Evolutionary conservation across 805 yeast species (phyloP), one percentile per base, ranked within the genome.

Genomic region (Komagataella phaffii): DNA sequence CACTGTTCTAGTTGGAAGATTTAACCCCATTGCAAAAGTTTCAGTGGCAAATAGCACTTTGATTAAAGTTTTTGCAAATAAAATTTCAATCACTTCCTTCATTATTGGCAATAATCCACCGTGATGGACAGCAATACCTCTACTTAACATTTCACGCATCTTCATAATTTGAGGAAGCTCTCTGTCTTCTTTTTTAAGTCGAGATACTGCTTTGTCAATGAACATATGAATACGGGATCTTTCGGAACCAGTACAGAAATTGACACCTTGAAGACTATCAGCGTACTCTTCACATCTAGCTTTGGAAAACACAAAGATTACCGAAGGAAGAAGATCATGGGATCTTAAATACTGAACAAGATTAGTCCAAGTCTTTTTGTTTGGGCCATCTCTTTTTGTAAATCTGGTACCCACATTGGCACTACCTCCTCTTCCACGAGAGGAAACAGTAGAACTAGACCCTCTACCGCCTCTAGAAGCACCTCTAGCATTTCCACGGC

Each of bases 1-100:
- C 43, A 93, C 99, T 0, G 99, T 93, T 69, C 96, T 81, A 0
- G 99, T 91, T 10, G 99, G 99, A 61, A 93, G 72, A 63, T 93
- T 93, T 63, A 93, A 76, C 12, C 99, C 99, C 98, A 93, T 93
- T 6, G 99, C 98, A 73, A 93, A 91, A 0, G 99, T 93, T 66
- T 93, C 99, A 0, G 99, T 93, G 0, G 99, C 98, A 70, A 93
- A 93, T 50, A 93, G 70, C 1, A 91, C 93, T 64, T 89, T 90
- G 47, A 93, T 86, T 50, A 91, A 72, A 0, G 95, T 83, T 58
- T 80, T 83, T 0, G 97, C 82, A 69, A 93, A 93, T 49, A 93
- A 68, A 52, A 93, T 90, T 66, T 93, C 99, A 56, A 90, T 90
- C 48, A 88, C 80, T 62, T 90, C 98, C 61, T 90, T 90, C 24